Base-by-base conservation (phyloP, 2,329 filamentous ascomycete species). In the Aureobasidium zeae region DNA sequence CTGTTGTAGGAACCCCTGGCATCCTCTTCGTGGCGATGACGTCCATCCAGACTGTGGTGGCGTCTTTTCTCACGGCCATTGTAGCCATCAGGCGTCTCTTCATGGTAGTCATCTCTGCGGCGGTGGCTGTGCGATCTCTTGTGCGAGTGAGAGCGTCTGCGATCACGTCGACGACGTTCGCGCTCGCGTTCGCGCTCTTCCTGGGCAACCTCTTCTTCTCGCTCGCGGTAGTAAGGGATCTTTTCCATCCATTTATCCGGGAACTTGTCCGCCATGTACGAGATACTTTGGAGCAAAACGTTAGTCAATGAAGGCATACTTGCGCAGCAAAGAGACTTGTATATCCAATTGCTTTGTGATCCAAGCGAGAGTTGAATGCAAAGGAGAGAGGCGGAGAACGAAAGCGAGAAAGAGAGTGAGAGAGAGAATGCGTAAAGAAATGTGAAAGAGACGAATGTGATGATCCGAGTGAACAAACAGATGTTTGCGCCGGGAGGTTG, bases 171-270 rank as follows among this genome's bases (percentile, higher is more conserved):
- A 24, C 47, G 43, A 30, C 30, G 25, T 42, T 25, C 33, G 20
- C 48, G 45, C 7, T 20, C 20, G 43, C 20, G 22, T 41, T 39
- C 16, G 48, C 48, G 16, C 44, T 45, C 19, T 51, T 50, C 21
- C 50, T 46, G 16, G 24, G 52, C 46, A 6, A 45, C 39, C 25
- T 51, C 44, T 30, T 51, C 28, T 42, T 58, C 53, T 47, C 60
- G 60, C 6, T 48, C 45, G 44, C 55, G 56, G 49, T 59, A 63
- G 51, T 52, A 62, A 16, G 61, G 61, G 20, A 63, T 56, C 47
- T 57, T 58, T 13, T 63, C 60, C 48, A 62, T 63, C 53, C 57
- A 59, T 16, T 38, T 52, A 49, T 63, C 60, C 26, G 61, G 61
- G n/a, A 63, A 59, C 51, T 61, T 62, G 46, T 62, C 60, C 35